These are phyloP conservation scores for Olyra latifolia DNA, from an alignment of 176 grass and related monocot genomes.

Conservation along the genomic window DNA sequence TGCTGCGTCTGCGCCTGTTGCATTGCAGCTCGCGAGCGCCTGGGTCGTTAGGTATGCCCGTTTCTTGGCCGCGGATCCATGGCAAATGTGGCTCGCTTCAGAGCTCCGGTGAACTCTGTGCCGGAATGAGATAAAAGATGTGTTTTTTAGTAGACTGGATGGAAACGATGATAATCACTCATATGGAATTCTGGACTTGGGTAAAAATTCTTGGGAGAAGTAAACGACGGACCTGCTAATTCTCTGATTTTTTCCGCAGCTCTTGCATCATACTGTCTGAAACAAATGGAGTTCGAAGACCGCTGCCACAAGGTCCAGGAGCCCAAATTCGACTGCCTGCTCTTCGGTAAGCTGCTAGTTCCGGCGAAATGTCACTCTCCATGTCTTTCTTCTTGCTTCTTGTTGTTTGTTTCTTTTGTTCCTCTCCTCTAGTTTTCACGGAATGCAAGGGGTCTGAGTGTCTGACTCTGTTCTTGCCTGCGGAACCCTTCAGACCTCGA, in stretches of 20 bases:
- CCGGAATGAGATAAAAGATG: not conserved
- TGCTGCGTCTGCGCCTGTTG: conserved; percentile 10
- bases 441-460: conserved; percentile 36
- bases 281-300: conserved; percentile 77
- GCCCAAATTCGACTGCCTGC: conserved; percentile 79
- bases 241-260: conserved; percentile 34
- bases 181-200: not conserved
- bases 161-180: conserved; percentile 9
- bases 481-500: conserved; percentile 65
- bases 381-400: not conserved
- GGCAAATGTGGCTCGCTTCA: conserved; percentile 44
- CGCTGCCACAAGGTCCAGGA: conserved; percentile 63
- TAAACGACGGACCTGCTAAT: conserved; percentile 5
- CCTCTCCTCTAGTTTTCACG: not conserved
- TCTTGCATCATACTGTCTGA: not conserved
- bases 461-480: conserved; percentile 34
- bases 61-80: conserved; percentile 26
- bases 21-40: conserved; percentile 26
- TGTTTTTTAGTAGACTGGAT: not conserved
- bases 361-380: conserved; percentile 5
- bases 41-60: conserved; percentile 41
- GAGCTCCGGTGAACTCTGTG: conserved; percentile 12
- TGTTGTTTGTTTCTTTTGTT: not conserved
- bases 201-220: not conserved
- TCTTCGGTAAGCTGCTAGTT: conserved; percentile 65